A percentile compares a stretch with the other conserved stretches of the same genome.
phyloP scores from a whole-genome alignment of 2,329 filamentous ascomycete species.

The Sporothrix curviconia region DNA sequence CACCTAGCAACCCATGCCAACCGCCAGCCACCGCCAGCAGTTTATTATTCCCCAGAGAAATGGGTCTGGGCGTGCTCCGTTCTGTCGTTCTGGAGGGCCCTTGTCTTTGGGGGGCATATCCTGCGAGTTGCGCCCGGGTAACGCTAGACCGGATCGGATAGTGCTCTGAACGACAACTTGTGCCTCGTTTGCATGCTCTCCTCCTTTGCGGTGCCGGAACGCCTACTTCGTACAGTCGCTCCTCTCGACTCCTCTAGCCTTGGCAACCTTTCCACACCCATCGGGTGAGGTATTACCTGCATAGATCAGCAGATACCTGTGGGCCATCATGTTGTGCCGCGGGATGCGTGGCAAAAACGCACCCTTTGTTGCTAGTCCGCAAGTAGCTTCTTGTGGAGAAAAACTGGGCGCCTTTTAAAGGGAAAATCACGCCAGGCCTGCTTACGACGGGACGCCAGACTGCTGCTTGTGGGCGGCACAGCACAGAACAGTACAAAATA shows the following conservation, averaged over 20 bases:
- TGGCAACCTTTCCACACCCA: neutral
- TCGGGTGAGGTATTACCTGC: too few species aligned
- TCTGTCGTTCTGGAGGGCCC: too few species aligned
- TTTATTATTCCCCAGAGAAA: too few species aligned
- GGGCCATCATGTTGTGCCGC: neutral
- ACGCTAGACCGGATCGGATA: conserved; percentile 4
- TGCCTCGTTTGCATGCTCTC: neutral
- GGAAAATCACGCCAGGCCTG: neutral
- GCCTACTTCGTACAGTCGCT: conserved; percentile 5
- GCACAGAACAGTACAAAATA: neutral
- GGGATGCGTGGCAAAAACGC: neutral
- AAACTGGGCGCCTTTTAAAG: neutral
- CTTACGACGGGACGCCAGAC: neutral
- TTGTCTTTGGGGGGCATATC: too few species aligned
- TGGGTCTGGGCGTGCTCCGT: conserved; percentile 1
- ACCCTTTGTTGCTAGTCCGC: neutral
- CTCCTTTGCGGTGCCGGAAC: neutral
- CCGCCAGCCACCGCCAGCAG: neutral
- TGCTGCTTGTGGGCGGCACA: neutral
- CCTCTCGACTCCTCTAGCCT: neutral
- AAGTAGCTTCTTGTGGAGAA: neutral
- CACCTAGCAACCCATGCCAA: neutral
- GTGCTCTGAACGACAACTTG: neutral
- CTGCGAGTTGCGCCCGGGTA: neutral
- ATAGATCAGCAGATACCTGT: neutral